Base-by-base conservation (phyloP, 768 basidiomycete genomes). In the Lentinula guzmanii region DNA sequence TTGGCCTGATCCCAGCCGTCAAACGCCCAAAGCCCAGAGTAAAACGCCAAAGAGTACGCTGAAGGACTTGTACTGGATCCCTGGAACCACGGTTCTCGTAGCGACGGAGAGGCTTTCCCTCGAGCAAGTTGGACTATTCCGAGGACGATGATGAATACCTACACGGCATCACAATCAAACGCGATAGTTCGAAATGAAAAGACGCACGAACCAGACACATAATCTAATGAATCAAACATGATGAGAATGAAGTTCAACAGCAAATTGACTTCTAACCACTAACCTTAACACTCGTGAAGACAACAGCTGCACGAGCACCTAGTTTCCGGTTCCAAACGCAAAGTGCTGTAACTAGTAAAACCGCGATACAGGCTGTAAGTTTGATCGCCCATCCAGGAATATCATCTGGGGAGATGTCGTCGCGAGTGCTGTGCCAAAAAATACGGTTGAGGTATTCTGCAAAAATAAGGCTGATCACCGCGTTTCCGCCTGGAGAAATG, bases 1-100 rank as follows among this genome's bases (percentile, higher is more conserved):
- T 93, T 95, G 33, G 84, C 88, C 73, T 91, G 90, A 68, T 95
- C 95, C 95, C 95, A 99, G 0, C 96, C 96, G 71, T 95, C 95
- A 65, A 93, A 95, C 1, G 95, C 95, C 93, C 91, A 98, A 4
- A 98, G 76, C 2, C 94, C 93, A 10, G 94, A 96, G 72, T 97
- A 99, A 5, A 98, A 77, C 0, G 95, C 96, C n/a, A 98, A 77
- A 5, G 95, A 92, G 75, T 93, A 98, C 2, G 86, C 79, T 1
- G 92, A 90, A 0, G 93, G 90, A 63, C 91, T 91, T 16, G 74
- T 81, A 60, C 87, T 90, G 16, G 92, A 89, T 7, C 82, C 86
- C 11, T 79, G 74, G 66, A 96, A 97, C 33, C 90, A 70, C n/a
- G 87, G 79, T 51, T 80, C 79, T 46, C 75, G 79, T 51, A 96